Conservation (phyloP, 306 rosid species). For the peach (Prunus persica) region DNA sequence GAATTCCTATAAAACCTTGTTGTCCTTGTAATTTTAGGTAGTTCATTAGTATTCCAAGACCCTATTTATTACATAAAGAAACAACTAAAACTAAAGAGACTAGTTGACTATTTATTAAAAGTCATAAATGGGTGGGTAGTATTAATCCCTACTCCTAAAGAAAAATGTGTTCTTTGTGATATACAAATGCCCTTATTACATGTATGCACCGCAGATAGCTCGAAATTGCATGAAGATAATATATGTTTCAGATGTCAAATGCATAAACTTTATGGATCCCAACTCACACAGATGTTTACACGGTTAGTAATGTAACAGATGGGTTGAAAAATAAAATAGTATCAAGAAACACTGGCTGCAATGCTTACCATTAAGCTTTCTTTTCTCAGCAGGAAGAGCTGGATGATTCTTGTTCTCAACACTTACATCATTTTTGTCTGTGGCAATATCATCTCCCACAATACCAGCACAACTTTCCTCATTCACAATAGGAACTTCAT, state of each 20-base stretch:
- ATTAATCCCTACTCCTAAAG: background rate
- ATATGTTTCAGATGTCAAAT: background rate
- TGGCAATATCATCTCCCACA: conserved; percentile 50
- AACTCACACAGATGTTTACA: background rate
- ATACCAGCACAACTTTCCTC: conserved; percentile 42
- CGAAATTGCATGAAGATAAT: background rate
- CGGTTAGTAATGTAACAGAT: background rate
- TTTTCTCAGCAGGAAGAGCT: conserved; percentile 55
- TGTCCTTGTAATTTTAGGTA: background rate
- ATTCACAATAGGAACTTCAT: conserved; percentile 39
- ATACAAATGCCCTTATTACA: background rate
- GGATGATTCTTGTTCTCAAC: conserved; percentile 51
- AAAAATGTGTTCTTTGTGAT: background rate
- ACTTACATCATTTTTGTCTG: conserved; percentile 42
- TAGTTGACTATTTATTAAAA: background rate
- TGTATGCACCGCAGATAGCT: background rate
- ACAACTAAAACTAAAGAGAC: background rate
- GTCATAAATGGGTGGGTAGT: background rate
- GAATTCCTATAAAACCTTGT: background rate
- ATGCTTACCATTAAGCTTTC: conserved; percentile 77
- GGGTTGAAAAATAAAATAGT: background rate
- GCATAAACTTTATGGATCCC: background rate
- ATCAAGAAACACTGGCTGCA: conserved; percentile 3
- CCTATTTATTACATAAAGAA: background rate
- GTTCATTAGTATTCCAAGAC: background rate